Evolutionary conservation across 768 basidiomycete genomes (phyloP).

Genomic region (Suillus subaureus): DNA sequence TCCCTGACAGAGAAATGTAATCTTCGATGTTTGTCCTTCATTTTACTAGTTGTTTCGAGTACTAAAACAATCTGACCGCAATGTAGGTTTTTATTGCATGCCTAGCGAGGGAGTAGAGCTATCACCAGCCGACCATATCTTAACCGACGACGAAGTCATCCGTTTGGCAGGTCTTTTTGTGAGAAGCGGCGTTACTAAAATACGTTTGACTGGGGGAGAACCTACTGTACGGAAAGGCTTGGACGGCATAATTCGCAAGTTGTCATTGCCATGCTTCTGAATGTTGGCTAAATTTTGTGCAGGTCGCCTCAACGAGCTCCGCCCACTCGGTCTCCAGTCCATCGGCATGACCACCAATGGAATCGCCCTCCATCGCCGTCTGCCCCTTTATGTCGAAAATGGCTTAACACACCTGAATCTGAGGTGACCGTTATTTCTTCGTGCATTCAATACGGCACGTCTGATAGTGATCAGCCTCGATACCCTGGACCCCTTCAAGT

Average conservation of each 20-base stretch:
- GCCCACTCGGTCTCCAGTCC: constrained; percentile 60
- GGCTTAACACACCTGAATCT: constrained; percentile 80
- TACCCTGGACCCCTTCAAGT: constrained; percentile 84
- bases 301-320: constrained; percentile 69
- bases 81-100: constrained; percentile 89
- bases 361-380: constrained; percentile 68
- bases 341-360: constrained; percentile 91
- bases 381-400: constrained; percentile 65
- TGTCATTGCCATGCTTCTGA: not conserved
- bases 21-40: constrained; percentile 63
- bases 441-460: constrained; percentile 6
- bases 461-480: constrained; percentile 56
- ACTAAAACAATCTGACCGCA: not conserved
- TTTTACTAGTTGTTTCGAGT: not conserved
- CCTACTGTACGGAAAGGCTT: constrained; percentile 83
- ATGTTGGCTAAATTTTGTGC: constrained; percentile 13
- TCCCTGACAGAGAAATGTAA: constrained; percentile 88
- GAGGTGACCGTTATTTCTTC: constrained; percentile 42
- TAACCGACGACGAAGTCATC: constrained; percentile 76
- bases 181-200: constrained; percentile 80
- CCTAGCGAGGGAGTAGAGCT: constrained; percentile 78
- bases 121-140: constrained; percentile 65
- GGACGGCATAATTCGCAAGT: constrained; percentile 65
- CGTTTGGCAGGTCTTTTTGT: constrained; percentile 80
- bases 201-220: constrained; percentile 87